phyloP scores from a whole-genome alignment of 176 grass and related monocot genomes.

The Lolium rigidum region DNA sequence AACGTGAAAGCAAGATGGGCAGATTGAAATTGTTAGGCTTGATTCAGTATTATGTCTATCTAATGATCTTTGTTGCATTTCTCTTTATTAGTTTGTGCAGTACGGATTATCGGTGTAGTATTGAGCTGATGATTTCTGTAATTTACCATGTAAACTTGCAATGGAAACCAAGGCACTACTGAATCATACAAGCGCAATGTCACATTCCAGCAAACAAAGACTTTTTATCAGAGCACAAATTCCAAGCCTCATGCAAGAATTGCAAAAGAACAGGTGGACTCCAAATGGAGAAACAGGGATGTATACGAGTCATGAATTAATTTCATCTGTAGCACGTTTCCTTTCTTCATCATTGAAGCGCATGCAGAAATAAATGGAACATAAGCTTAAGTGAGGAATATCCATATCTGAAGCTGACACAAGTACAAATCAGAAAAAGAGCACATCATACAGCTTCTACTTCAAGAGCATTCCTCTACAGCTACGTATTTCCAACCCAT shows the following conservation, averaged over 20 bases:
- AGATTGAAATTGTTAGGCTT: not conserved
- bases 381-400: not conserved
- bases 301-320: not conserved
- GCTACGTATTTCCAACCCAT: slow-evolving; percentile 11
- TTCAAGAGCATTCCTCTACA: slow-evolving; percentile 17
- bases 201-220: slow-evolving; percentile 8
- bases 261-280: not conserved
- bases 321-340: not conserved
- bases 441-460: not conserved
- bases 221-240: not conserved
- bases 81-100: too few relatives aligned
- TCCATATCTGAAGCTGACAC: not conserved
- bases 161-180: not conserved
- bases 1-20: too few relatives aligned
- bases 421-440: not conserved
- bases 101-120: not conserved
- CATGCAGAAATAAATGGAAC: slow-evolving; percentile 3
- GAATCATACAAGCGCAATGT: not conserved
- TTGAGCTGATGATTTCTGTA: not conserved
- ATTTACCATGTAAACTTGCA: not conserved
- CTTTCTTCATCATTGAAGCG: not conserved
- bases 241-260: not conserved
- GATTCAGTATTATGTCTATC: not conserved
- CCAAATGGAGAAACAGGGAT: too few relatives aligned
- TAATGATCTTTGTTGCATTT: not conserved